Conservation (phyloP, 768 basidiomycete genomes). For the Lactarius psammicola region DNA sequence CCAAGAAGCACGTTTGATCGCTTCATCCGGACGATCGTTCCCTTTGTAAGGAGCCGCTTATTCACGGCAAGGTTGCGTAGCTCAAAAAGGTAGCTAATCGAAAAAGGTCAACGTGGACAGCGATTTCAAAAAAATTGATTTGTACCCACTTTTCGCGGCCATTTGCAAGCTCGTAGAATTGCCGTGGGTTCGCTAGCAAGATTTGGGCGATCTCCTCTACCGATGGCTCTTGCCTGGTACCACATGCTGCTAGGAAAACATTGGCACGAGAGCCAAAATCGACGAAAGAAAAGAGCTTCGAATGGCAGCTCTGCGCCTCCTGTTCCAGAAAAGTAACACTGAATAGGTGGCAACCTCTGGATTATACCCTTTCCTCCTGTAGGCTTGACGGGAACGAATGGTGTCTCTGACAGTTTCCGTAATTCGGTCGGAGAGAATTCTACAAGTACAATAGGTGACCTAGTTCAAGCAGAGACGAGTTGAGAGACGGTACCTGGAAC, state of each 20-base stretch:
- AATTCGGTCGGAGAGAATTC: constrained; percentile 61
- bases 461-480: neutral
- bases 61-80: constrained; percentile 87
- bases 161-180: constrained; percentile 69
- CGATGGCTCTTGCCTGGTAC: constrained; percentile 84
- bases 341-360: constrained; percentile 48
- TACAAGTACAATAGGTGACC: constrained; percentile 31
- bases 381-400: constrained; percentile 63
- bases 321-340: constrained; percentile 66
- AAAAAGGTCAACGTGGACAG: neutral
- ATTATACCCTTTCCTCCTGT: constrained; percentile 32
- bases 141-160: constrained; percentile 61
- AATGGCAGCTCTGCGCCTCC: constrained; percentile 61
- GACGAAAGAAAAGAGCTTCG: constrained; percentile 82
- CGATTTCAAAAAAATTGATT: constrained; percentile 7
- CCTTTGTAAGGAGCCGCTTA: constrained; percentile 46
- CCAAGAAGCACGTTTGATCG: constrained; percentile 70
- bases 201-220: constrained; percentile 77
- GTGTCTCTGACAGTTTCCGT: constrained; percentile 50
- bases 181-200: constrained; percentile 62
- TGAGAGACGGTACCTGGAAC: constrained; percentile 49
- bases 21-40: constrained; percentile 64
- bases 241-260: constrained; percentile 80
- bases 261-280: constrained; percentile 85
- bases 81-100: constrained; percentile 74